phyloP scores from a whole-genome alignment of 2,329 filamentous ascomycete species.

The Pyrenophora teres region DNA sequence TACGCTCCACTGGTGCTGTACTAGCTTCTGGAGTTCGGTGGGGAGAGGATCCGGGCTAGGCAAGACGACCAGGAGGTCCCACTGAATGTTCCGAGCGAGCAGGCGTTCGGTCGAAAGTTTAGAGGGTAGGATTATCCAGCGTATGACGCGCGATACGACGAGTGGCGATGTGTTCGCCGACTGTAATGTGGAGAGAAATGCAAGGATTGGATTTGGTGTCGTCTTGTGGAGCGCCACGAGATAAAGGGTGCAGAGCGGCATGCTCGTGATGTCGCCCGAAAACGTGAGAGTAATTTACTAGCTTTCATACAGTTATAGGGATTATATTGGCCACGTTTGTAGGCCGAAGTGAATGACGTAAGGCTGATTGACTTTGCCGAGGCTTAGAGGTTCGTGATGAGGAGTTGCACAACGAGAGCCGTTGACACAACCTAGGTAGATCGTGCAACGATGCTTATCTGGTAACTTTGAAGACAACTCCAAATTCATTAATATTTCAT shows the following conservation, averaged over 20 bases:
- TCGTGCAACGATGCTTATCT: too few relatives aligned
- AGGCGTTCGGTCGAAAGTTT: constrained; percentile 50
- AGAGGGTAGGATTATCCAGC: constrained; percentile 58
- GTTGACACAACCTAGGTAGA: background rate
- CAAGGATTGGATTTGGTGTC: constrained; percentile 37
- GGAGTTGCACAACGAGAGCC: constrained; percentile 3
- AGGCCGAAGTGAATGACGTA: constrained; percentile 27
- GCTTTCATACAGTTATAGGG: background rate
- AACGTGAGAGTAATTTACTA: background rate
- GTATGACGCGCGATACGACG: constrained; percentile 50
- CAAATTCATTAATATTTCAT: too few relatives aligned
- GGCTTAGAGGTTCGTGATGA: constrained; percentile 18
- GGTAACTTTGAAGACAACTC: too few relatives aligned
- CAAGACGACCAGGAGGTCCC: constrained; percentile 57
- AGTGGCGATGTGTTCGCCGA: constrained; percentile 47
- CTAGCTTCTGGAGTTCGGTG: constrained; percentile 21
- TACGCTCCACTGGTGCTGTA: constrained; percentile 44
- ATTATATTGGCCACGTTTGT: background rate
- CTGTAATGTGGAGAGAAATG: constrained; percentile 51
- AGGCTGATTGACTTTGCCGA: constrained; percentile 22
- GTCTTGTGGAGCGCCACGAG: constrained; percentile 51
- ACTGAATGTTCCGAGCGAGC: constrained; percentile 49
- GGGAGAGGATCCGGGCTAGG: constrained; percentile 36
- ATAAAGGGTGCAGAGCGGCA: constrained; percentile 57
- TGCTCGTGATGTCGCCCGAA: constrained; percentile 28